Evolutionary conservation across 805 yeast species (phyloP), one percentile per base, ranked within the genome.

Genomic region (Saccharomycopsis olivae): DNA sequence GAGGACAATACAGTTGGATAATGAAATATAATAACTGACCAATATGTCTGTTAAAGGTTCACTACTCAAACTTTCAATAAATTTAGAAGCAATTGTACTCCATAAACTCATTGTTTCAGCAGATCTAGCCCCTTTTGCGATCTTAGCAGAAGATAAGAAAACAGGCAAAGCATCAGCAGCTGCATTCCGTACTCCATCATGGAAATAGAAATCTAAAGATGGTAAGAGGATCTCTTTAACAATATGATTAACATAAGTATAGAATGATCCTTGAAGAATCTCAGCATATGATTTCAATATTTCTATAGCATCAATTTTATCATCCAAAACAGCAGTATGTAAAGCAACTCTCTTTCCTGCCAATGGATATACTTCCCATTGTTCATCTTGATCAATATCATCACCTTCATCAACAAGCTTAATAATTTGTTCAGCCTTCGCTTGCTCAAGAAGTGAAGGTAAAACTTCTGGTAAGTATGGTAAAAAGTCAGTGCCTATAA

Each of bases 291-390:
- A 73, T 48, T 85, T 74, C 39, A 92, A 65, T 38, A 89, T 65
- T 54, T 89, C 96, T 66, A 92, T 84, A 5, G 97, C 96, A 32
- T 80, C 71, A 3, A 85, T 88, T 61, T 92, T 92, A 48, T 89
- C 97, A 55, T 92, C 98, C 44, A 92, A 68, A n/a, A 84, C 66
- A 10, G 96, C 86, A 3, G 96, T 88, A 56, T 89, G 95, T 38
- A 92, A 86, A 17, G 96, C 97, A 53, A 92, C 75, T 53, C 85
- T 88, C 58, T 86, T 88, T 39, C 97, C 98, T 23, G 85, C 77
- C 33, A 88, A 65, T 50, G 86, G 86, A 40, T 92, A 78, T 34
- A 92, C 92, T 54, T 92, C 97, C 92, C 96, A 92, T 47, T 87
- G 96, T 39, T 87, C 94, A 51, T 85, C 83, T 53, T 76, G 78